Percentiles rank a stretch among this genome's conserved stretches.
Evolutionary conservation across 2,329 filamentous ascomycete genomes (phyloP).

Genomic region (Lachnellula arida): DNA sequence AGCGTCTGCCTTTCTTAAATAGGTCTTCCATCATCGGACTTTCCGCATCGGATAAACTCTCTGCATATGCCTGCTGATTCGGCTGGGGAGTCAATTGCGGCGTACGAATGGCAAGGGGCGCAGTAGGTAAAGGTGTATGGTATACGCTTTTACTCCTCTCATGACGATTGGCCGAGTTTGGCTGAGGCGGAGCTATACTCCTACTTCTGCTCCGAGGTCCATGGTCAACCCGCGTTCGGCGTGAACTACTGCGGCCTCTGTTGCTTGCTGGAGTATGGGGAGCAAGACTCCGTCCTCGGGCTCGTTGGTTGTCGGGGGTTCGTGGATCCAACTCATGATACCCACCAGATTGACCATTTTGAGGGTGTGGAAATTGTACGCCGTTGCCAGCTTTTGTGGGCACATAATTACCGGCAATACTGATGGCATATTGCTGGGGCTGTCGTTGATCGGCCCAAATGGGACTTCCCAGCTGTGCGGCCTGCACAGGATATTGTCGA

Average conservation of each 20-base stretch:
- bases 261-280: not conserved
- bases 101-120: not conserved
- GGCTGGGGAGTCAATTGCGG: not conserved
- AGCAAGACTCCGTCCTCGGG: not conserved
- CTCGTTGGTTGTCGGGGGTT: not conserved
- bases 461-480: not conserved
- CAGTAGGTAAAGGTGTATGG: not conserved
- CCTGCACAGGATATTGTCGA: not conserved
- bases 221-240: not conserved
- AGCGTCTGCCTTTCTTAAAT: too few species aligned
- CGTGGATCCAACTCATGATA: not conserved
- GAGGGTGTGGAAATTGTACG: not conserved
- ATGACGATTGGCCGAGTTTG: not conserved
- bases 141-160: not conserved
- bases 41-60: too few species aligned
- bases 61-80: too few species aligned
- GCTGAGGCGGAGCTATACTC: not conserved
- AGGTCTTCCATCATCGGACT: too few species aligned
- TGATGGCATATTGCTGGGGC: not conserved
- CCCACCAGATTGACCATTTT: not conserved
- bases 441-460: not conserved
- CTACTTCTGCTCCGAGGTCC: not conserved
- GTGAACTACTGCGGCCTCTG: not conserved
- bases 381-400: not conserved
- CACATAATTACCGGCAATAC: not conserved